Evolutionary conservation across 441 rosid genomes (phyloP), one percentile per base, ranked within the genome.

Genomic region (Rhodomyrtus psidioides): DNA sequence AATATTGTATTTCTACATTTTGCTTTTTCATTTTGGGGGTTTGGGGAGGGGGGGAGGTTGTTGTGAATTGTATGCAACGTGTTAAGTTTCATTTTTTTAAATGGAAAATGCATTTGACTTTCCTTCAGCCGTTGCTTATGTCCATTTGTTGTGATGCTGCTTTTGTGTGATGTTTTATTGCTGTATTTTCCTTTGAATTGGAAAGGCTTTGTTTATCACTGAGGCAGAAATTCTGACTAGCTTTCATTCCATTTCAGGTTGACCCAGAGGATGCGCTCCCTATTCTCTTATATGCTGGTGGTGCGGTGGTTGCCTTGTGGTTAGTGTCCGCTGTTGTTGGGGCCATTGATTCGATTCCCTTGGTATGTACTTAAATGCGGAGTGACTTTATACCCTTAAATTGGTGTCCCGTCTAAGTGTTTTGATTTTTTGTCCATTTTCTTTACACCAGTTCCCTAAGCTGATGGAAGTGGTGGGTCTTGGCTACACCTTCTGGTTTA

Each of bases 401-500:
- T 28, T 85, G 16, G 46, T 51, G 26, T 53, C n/a, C 27, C 34
- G 3, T 30, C 44, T 57, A 4, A 39, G 23, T 54, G 46, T 44
- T 7, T 0, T 46, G 27, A 55, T 54, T 9, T n/a, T 28, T 60
- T 34, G 30, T 75, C 24, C 9, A 16, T 59, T 13, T 82, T 27
- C 83, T 28, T 12, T 59, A 59, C 2, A 65, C 86, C 91, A 97
- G 98, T 86, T 96, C 84, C 98, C 99, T 4, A 95, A 94, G 92
- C 85, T 97, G 55, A 87, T 97, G 95, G 98, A 97, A 92, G 90
- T 96, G 34, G 96, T 97, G 87, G 99, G 99, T 86, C 94, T 97
- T 46, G 97, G 95, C 87, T 97, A 93, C 91, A 88, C 96, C 30
- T 44, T 92, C 83, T 97, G 99, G 99, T 97, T 97, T 90, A 87